Evolutionary conservation across 2,329 filamentous ascomycete species (phyloP).

Genomic region (Helicocarpus griseus): DNA sequence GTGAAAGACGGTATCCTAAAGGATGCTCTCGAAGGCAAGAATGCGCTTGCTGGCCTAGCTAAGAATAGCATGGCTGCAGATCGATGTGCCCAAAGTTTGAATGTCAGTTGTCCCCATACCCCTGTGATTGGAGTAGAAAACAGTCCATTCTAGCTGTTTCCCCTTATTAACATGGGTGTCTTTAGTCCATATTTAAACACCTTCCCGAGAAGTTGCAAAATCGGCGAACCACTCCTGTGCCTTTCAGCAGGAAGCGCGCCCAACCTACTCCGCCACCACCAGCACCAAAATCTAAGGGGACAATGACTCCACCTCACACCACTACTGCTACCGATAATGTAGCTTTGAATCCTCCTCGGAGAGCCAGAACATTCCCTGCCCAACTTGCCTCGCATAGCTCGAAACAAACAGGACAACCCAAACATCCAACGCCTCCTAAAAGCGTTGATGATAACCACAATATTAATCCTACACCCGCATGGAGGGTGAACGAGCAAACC

Average conservation of each 20-base stretch:
- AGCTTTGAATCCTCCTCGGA: conserved; percentile 17
- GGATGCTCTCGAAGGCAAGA: conserved; percentile 75
- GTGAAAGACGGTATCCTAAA: conserved; percentile 64
- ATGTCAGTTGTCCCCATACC: conserved; percentile 44
- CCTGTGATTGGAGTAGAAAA: neutral
- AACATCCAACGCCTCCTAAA: conserved; percentile 16
- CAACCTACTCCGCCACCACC: conserved; percentile 8
- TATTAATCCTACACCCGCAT: neutral
- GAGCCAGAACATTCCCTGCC: conserved; percentile 33
- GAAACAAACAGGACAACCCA: conserved; percentile 17
- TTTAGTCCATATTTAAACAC: conserved; percentile 69
- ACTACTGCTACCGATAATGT: conserved; percentile 10
- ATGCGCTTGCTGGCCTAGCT: conserved; percentile 69
- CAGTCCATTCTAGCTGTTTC: neutral
- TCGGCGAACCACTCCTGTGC: conserved; percentile 34
- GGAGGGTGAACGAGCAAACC: conserved; percentile 5
- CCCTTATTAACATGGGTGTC: conserved; percentile 10
- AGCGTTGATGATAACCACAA: conserved; percentile 22
- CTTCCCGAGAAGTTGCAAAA: conserved; percentile 63
- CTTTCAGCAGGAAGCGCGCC: conserved; percentile 41
- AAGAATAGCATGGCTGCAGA: conserved; percentile 83
- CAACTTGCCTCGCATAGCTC: conserved; percentile 17
- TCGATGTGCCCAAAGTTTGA: conserved; percentile 66
- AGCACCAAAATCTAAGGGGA: conserved; percentile 8
- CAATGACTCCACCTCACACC: conserved; percentile 15